These are phyloP conservation scores for Colletotrichum cordylinicola DNA, from an alignment of 2,329 filamentous ascomycete genomes.

Conservation along the genomic window DNA sequence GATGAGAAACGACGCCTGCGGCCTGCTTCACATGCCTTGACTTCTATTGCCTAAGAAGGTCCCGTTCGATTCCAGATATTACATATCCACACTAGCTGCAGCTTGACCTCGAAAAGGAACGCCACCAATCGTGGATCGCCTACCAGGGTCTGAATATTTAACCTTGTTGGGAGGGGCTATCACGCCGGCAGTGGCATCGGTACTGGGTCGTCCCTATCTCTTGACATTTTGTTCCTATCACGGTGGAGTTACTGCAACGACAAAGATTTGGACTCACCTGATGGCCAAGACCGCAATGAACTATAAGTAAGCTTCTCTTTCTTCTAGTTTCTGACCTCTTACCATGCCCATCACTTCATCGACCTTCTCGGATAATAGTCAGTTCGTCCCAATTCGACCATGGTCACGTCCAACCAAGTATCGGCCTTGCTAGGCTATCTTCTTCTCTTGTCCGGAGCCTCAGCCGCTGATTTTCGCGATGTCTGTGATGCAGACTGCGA, in stretches of 20 bases:
- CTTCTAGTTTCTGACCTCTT: accelerated
- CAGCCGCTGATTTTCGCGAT: not conserved
- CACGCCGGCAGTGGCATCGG: not conserved
- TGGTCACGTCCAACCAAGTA: accelerated
- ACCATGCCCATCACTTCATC: accelerated
- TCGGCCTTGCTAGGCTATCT: not conserved
- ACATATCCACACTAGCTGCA: not conserved
- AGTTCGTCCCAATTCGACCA: not conserved
- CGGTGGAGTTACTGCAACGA: not conserved
- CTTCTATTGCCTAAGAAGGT: accelerated
- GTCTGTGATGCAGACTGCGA: slow-evolving; percentile 22
- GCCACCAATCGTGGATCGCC: not conserved
- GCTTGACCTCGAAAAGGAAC: not conserved
- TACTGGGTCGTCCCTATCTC: not conserved
- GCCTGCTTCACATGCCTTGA: not conserved
- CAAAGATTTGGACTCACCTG: not conserved
- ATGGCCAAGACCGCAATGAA: not conserved
- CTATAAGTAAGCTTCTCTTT: not conserved
- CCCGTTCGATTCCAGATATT: not conserved
- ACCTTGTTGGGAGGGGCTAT: not conserved
- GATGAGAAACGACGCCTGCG: too few relatives aligned
- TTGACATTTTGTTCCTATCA: not conserved
- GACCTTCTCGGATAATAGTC: accelerated
- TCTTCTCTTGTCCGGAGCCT: accelerated
- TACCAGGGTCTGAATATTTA: not conserved